A percentile compares a stretch with the other conserved stretches of the same genome.
These are phyloP conservation scores for Fusarium cyanostomum DNA, from an alignment of 2,329 filamentous ascomycete species.

Conservation along the genomic window DNA sequence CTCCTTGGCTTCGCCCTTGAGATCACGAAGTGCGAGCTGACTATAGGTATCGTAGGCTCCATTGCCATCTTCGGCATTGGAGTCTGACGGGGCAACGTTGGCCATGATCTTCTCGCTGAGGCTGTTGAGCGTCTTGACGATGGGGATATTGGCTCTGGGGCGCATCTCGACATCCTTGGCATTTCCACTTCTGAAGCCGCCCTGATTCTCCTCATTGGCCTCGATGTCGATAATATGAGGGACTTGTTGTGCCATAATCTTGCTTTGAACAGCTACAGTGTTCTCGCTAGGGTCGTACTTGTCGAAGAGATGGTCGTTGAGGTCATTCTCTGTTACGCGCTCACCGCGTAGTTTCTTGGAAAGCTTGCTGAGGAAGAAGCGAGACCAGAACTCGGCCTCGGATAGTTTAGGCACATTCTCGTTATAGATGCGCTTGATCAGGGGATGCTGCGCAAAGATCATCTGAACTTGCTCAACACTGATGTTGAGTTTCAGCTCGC, in stretches of 20 bases:
- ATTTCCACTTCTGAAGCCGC: conserved; percentile 82
- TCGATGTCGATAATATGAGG: conserved; percentile 92
- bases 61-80: conserved; percentile 64
- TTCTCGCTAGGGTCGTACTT: conserved; percentile 83
- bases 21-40: conserved; percentile 80
- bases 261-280: conserved; percentile 60
- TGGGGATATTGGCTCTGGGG: conserved; percentile 81
- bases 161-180: conserved; percentile 91
- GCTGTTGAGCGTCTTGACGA: conserved; percentile 87
- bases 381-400: conserved; percentile 88
- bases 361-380: conserved; percentile 90
- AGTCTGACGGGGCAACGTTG: conserved; percentile 82
- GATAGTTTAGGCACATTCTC: conserved; percentile 86
- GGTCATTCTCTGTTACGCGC: conserved; percentile 80
- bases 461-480: conserved; percentile 92
- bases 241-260: conserved; percentile 71
- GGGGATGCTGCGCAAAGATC: conserved; percentile 91
- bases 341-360: conserved; percentile 94
- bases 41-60: conserved; percentile 79
- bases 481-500: conserved; percentile 80
- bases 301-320: conserved; percentile 82
- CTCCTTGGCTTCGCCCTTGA: conserved; percentile 78
- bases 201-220: conserved; percentile 95
- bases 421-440: conserved; percentile 90
- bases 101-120: conserved; percentile 94